Base-by-base conservation (phyloP, 805 yeast species). In the Wickerhamomyces pijperi region DNA sequence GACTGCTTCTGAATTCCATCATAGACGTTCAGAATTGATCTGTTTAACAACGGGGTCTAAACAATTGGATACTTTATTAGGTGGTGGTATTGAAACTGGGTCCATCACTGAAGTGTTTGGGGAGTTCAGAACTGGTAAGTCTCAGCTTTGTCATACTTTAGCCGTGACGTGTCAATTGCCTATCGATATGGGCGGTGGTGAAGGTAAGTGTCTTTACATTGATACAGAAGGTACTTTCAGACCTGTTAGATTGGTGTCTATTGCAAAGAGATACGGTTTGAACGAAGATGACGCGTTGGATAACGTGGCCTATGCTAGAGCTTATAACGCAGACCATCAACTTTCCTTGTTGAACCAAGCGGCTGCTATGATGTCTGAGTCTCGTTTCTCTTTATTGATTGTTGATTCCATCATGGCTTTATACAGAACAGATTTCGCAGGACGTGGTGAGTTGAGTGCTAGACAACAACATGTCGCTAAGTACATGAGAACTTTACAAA, bases 401-500 rank as follows among this genome's bases (percentile, higher is more conserved):
- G 96, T 92, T n/a, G 98, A 92, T 61, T 86, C 97, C 11, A 84
- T 92, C 44, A 92, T 94, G 97, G 94, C 97, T 1, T 67, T 88
- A 32, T 88, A 88, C 60, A 74, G 98, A 60, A 87, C 97, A 0
- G 98, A 92, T 63, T 92, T 76, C 57, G 71, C 87, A 16, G 98
- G 98, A 25, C 73, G 98, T 59, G 98, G 96, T 28, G 98, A 92
- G 60, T 70, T 92, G 46, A 80, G 94, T 50, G 95, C 96, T 4
- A 72, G 98, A 49, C 98, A 92, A 63, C 76, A 78, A 65, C 96
- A 86, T 54, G 88, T 92, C 40, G 97, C 97, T 23, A 82, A 80
- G 60, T 87, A 82, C 54, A 79, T 92, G 88, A 72, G 97, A 51
- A 79, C 83, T 16, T 70, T 92, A 44, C 97, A 92, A 60, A 67